A percentile compares a stretch with the other conserved stretches of the same genome.
phyloP scores from a whole-genome alignment of 2,329 filamentous ascomycete genomes.

The Talaromyces verruculosus region DNA sequence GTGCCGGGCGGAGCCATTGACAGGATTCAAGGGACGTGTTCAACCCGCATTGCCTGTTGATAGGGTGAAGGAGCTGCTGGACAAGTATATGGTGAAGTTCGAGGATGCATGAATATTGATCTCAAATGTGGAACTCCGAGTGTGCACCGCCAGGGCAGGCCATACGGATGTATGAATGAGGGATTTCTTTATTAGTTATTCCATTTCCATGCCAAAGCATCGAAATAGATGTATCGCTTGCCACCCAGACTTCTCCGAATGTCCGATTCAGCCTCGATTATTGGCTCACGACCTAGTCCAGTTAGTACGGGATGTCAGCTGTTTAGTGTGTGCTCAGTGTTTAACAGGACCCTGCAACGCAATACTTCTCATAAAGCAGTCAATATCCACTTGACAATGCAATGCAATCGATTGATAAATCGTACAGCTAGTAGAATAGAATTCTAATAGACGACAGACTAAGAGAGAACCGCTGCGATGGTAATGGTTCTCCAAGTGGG shows the following conservation, averaged over 20 bases:
- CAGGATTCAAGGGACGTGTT: not conserved
- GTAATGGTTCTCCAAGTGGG: slow-evolving; percentile 6
- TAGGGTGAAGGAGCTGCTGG: slow-evolving; percentile 12
- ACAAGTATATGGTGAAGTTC: slow-evolving; percentile 11
- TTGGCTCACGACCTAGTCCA: not conserved
- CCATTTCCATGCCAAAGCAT: not conserved
- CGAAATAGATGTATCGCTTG: not conserved
- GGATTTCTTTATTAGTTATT: not conserved
- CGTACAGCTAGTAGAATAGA: not conserved
- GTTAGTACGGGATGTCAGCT: not conserved
- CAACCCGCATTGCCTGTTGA: slow-evolving; percentile 7
- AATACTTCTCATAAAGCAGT: not conserved
- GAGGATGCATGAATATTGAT: slow-evolving; percentile 4
- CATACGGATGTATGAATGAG: not conserved
- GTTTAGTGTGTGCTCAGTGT: not conserved
- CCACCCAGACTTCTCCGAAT: not conserved
- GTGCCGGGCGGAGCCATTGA: slow-evolving; percentile 8
- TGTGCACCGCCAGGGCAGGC: not conserved
- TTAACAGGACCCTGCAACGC: not conserved
- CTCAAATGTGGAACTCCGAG: not conserved
- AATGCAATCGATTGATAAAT: not conserved
- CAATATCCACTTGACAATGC: not conserved
- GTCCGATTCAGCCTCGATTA: not conserved
- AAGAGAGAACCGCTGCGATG: slow-evolving; percentile 6
- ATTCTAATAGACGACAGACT: not conserved